Conservation (phyloP, 2,329 filamentous ascomycete genomes). For the Epichloe sylvatica region DNA sequence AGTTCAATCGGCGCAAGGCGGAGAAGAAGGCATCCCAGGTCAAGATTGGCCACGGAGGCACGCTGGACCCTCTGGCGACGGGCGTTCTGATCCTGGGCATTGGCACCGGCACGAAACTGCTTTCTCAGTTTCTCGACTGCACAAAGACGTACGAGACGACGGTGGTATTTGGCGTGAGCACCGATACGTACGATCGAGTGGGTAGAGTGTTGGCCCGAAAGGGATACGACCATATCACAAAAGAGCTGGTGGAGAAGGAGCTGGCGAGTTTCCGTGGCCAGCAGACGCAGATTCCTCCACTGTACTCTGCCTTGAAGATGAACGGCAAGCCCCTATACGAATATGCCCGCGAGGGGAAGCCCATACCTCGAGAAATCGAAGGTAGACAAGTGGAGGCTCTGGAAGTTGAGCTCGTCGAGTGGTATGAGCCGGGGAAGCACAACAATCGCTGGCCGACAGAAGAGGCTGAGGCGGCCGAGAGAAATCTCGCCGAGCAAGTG, state of each 20-base stretch:
- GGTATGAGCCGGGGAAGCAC: constrained; percentile 70
- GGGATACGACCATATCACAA: constrained; percentile 68
- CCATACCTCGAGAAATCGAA: constrained; percentile 73
- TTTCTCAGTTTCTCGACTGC: constrained; percentile 68
- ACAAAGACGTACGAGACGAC: constrained; percentile 88
- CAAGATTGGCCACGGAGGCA: constrained; percentile 94
- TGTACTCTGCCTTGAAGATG: constrained; percentile 87
- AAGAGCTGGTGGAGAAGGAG: constrained; percentile 61
- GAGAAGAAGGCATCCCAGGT: constrained; percentile 52
- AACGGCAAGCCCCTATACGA: constrained; percentile 92
- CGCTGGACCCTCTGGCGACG: constrained; percentile 84
- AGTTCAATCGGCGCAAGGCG: constrained; percentile 43
- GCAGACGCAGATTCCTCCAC: constrained; percentile 77
- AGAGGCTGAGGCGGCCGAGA: constrained; percentile 63
- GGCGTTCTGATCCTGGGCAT: constrained; percentile 84
- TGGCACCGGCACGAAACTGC: constrained; percentile 72
- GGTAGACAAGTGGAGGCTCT: constrained; percentile 64
- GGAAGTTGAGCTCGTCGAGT: constrained; percentile 71
- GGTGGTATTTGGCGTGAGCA: constrained; percentile 80
- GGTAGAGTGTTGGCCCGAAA: constrained; percentile 70
- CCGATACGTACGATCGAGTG: constrained; percentile 79
- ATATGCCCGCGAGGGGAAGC: constrained; percentile 80
- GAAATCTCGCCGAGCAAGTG: constrained; percentile 59
- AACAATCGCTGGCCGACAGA: constrained; percentile 64
- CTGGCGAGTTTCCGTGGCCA: constrained; percentile 64